Conservation (phyloP, 768 basidiomycete species). For the Leccinum variicolor region DNA sequence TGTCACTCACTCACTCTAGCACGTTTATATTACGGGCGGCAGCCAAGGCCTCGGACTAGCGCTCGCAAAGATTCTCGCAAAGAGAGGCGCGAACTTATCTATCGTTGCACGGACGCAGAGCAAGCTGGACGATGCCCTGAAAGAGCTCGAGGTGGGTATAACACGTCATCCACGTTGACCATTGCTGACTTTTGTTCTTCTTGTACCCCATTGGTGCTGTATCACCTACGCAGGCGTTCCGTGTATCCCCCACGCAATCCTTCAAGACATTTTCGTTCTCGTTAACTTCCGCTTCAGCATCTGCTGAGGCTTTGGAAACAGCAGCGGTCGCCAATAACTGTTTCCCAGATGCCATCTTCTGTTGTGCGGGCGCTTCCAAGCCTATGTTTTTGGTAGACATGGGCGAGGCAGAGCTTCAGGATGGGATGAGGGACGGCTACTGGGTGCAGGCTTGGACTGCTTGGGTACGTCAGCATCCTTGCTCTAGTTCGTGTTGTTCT, state of each 20-base stretch:
- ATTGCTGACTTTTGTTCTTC: neutral
- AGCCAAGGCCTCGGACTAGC: slow-evolving; percentile 78
- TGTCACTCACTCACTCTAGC: slow-evolving; percentile 40
- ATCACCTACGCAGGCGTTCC: slow-evolving; percentile 39
- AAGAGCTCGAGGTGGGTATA: slow-evolving; percentile 57
- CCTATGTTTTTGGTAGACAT: slow-evolving; percentile 78
- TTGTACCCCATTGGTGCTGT: neutral
- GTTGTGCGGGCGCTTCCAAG: slow-evolving; percentile 70
- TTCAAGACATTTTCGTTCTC: slow-evolving; percentile 67
- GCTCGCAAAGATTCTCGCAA: slow-evolving; percentile 62
- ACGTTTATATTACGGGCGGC: slow-evolving; percentile 84
- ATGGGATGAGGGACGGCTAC: slow-evolving; percentile 34
- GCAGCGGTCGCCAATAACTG: slow-evolving; percentile 54
- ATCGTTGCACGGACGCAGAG: slow-evolving; percentile 77
- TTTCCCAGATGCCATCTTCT: slow-evolving; percentile 73
- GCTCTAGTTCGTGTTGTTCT: neutral
- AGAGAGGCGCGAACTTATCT: slow-evolving; percentile 75
- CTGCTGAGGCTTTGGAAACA: slow-evolving; percentile 59
- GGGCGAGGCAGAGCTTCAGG: slow-evolving; percentile 51
- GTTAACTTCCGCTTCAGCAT: slow-evolving; percentile 48
- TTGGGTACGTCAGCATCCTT: slow-evolving; percentile 27
- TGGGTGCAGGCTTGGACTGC: slow-evolving; percentile 50
- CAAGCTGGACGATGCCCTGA: slow-evolving; percentile 58
- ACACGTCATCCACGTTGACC: neutral
- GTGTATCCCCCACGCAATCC: slow-evolving; percentile 55